phyloP scores from a whole-genome alignment of 768 basidiomycete species.

The Tulasnella sp. region DNA sequence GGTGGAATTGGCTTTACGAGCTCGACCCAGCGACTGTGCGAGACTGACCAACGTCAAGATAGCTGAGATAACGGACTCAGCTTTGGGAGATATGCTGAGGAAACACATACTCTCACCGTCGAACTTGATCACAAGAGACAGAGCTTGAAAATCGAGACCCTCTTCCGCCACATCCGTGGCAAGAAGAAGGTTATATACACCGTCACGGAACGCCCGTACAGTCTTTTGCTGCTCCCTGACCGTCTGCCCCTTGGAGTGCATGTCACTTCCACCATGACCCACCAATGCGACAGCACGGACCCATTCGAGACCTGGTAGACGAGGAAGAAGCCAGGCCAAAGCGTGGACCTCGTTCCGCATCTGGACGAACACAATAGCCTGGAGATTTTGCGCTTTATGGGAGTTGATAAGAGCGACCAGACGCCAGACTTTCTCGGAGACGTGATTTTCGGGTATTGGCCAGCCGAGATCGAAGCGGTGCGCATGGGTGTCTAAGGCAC shows the following conservation, averaged over 20 bases:
- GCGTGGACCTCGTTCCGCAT: slow-evolving; percentile 69
- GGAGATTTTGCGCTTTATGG: slow-evolving; percentile 37
- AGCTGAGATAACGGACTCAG: not conserved
- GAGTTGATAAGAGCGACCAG: slow-evolving; percentile 46
- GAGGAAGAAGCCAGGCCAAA: slow-evolving; percentile 52
- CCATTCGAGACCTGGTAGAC: slow-evolving; percentile 45
- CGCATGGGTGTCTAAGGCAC: slow-evolving; percentile 6
- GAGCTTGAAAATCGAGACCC: slow-evolving; percentile 75
- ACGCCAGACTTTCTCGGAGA: slow-evolving; percentile 56
- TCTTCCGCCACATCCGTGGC: slow-evolving; percentile 87
- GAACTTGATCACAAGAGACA: slow-evolving; percentile 5
- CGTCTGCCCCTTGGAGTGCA: slow-evolving; percentile 41
- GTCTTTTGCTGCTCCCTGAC: slow-evolving; percentile 45
- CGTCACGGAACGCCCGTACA: slow-evolving; percentile 52
- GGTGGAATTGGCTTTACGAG: slow-evolving; percentile 60
- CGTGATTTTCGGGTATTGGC: slow-evolving; percentile 38
- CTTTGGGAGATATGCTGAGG: not conserved
- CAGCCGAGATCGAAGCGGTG: not conserved
- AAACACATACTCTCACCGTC: not conserved
- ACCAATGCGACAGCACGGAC: slow-evolving; percentile 56
- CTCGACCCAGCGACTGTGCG: slow-evolving; percentile 80
- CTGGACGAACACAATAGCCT: slow-evolving; percentile 79
- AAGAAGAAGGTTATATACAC: slow-evolving; percentile 57
- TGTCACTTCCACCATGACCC: slow-evolving; percentile 47
- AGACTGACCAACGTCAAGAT: slow-evolving; percentile 78